Evolutionary conservation across 257 asterid species (phyloP), one percentile per base, ranked within the genome.

Genomic region (Salvia rosmarinus): DNA sequence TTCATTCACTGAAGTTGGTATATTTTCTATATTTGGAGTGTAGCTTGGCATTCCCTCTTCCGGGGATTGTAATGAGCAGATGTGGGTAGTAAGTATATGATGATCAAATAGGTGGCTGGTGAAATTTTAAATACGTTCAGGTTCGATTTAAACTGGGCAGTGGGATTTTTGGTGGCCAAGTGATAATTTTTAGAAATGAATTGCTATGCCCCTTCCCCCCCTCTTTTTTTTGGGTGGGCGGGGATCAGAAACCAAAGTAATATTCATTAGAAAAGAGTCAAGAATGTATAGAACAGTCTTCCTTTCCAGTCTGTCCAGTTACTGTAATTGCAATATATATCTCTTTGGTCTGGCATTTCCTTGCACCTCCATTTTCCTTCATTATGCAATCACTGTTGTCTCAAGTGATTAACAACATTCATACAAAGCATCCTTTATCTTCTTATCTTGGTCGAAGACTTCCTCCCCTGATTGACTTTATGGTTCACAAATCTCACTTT

Each of bases 361-460:
- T 30, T 34, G 52, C 28, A 17, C 52, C 12, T 16, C 32, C 21
- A 42, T 39, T 71, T 6, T 34, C 54, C 34, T 52, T 62, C 35
- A 34, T 54, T 72, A 28, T 39, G 58, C 39, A 71, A 49, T 64
- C 66, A 8, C 62, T 56, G 25, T 74, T 70, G 23, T 49, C 66
- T 65, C 4, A 23, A 46, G 10, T 56, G 35, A 46, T 25, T 30
- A 51, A 52, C 40, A 7, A 56, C 69, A 49, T 35, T 47, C 28
- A 21, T 13, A 9, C 12, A 37, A 23, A 60, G 7, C 77, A 58
- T 61, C 70, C 34, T 50, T 67, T 60, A 35, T 40, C 16, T 39
- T 75, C 52, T 57, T 25, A 66, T n/a, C 54, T 67, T 40, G 74
- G 56, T 54, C 51, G 19, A 59, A 17, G 62, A 17, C 12, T 65